Percentiles rank a stretch among this genome's conserved stretches.
Conservation (phyloP, 1,284 basidiomycete species). For the Leccinum fallax region DNA sequence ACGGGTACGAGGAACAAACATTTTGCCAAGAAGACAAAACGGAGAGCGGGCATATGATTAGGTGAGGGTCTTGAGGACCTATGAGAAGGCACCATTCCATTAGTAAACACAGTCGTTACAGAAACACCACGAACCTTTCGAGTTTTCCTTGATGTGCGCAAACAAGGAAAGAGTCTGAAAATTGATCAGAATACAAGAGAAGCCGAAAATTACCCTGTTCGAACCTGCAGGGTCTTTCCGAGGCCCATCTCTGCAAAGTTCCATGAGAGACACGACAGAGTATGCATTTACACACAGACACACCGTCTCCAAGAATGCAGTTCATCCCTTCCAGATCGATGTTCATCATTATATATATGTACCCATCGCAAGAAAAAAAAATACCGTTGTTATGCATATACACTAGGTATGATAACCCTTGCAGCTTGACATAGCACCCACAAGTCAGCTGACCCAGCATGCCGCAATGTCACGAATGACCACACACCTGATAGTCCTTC, state of each 20-base stretch:
- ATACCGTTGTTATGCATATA: slow-evolving; percentile 60
- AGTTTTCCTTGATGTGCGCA: slow-evolving; percentile 53
- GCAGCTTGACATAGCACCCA: slow-evolving; percentile 37
- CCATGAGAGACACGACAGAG: slow-evolving; percentile 11
- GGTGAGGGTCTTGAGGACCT: slow-evolving; percentile 50
- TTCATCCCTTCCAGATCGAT: slow-evolving; percentile 48
- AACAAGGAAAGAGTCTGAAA: slow-evolving; percentile 58
- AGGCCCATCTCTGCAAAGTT: slow-evolving; percentile 53
- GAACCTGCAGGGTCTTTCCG: slow-evolving; percentile 64
- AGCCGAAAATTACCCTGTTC: background rate
- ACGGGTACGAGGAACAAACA: slow-evolving; percentile 27
- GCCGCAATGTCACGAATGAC: background rate
- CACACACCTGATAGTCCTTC: slow-evolving; percentile 61
- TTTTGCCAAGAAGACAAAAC: slow-evolving; percentile 60
- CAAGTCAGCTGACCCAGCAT: slow-evolving; percentile 5
- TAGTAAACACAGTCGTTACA: background rate
- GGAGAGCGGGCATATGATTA: slow-evolving; percentile 63
- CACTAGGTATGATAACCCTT: slow-evolving; percentile 54
- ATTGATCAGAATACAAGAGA: slow-evolving; percentile 3
- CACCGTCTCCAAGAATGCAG: slow-evolving; percentile 61
- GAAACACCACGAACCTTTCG: slow-evolving; percentile 35
- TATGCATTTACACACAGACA: slow-evolving; percentile 18
- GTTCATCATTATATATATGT: background rate
- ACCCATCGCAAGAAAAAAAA: slow-evolving; percentile 1
- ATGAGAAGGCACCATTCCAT: background rate